Base-by-base conservation (phyloP, 192 early-diverging fungal species). In the Coemansia umbellata region DNA sequence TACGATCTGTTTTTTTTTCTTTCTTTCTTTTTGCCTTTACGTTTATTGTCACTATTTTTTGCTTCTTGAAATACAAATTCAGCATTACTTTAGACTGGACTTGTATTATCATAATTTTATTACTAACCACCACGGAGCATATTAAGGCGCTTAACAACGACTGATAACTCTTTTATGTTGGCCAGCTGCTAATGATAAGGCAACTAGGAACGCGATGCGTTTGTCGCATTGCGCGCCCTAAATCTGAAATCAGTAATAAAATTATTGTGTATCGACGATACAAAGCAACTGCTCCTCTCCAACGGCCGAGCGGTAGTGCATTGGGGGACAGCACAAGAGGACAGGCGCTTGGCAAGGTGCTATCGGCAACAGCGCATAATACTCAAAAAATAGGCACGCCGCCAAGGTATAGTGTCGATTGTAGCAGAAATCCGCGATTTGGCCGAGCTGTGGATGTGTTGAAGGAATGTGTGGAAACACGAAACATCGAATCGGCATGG, bases 401-500 rank as follows among this genome's bases (percentile, higher is more conserved):
- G 0, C 14, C 23, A 15, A 22, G 14, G 13, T 45, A 45, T n/a
- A 45, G 43, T 14, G 17, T 45, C 13, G 43, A 28, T 22, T 26
- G 43, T 5, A 13, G 45, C 47, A 31, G 22, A 18, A 50, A 59
- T 41, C 15, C 31, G 45, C 67, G 61, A 41, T 42, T 70, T 35
- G 5, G 13, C 3, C 37, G 55, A 9, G 60, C 67, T 6, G 60
- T 35, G 4, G 36, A 50, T 15, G 18, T 50, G 49, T 19, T 73
- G 17, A 44, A 19, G 9, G 63, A 60, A 4, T 49, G 53, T 0
- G 57, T 51, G 10, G 19, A 37, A 9, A 54, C 40, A 1, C 30
- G 44, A 3, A 33, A 35, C 32, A 23, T 66, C n/a, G 63, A 57
- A 5, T 54, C 52, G 7, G 64, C 64, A 0, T 74, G 71, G 71